A percentile compares a stretch with the other conserved stretches of the same genome.
Evolutionary conservation across 2,329 filamentous ascomycete species (phyloP).

Genomic region (Plectosphaerella sp.): DNA sequence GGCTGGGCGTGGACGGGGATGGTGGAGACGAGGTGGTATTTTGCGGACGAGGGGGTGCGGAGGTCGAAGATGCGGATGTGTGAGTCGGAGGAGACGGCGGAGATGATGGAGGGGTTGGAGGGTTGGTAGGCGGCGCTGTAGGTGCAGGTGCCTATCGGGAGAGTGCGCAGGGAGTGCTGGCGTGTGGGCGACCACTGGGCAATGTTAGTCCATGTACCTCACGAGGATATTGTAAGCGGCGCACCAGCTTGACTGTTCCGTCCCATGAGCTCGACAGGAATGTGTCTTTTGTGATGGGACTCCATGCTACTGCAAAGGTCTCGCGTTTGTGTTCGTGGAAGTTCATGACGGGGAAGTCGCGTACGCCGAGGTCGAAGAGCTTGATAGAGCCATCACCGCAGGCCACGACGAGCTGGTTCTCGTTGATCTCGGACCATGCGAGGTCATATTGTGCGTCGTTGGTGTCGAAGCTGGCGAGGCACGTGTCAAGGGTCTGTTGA

Average conservation of each 20-base stretch:
- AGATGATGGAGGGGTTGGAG: constrained; percentile 79
- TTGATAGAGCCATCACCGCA: constrained; percentile 94
- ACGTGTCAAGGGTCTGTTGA: background rate
- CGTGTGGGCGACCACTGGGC: constrained; percentile 77
- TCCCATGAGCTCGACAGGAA: constrained; percentile 96
- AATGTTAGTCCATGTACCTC: background rate
- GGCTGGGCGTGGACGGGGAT: constrained; percentile 77
- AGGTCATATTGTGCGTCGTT: constrained; percentile 96
- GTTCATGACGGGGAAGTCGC: constrained; percentile 82
- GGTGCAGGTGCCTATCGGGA: constrained; percentile 89
- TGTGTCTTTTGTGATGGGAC: constrained; percentile 81
- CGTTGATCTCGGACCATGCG: constrained; percentile 92
- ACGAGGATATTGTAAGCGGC: constrained; percentile 13
- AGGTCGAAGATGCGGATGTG: constrained; percentile 90
- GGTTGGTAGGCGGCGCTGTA: constrained; percentile 92
- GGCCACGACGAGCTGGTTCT: constrained; percentile 86
- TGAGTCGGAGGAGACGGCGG: constrained; percentile 83
- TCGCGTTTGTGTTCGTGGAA: constrained; percentile 94
- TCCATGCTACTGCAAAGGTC: constrained; percentile 91
- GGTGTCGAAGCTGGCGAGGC: constrained; percentile 71
- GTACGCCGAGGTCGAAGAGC: constrained; percentile 79
- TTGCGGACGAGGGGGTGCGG: constrained; percentile 76
- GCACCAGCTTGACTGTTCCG: constrained; percentile 82
- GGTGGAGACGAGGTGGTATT: constrained; percentile 78
- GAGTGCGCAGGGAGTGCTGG: constrained; percentile 69